Evolutionary conservation across 2,329 filamentous ascomycete genomes (phyloP).

Genomic region (Massarina eburnea): DNA sequence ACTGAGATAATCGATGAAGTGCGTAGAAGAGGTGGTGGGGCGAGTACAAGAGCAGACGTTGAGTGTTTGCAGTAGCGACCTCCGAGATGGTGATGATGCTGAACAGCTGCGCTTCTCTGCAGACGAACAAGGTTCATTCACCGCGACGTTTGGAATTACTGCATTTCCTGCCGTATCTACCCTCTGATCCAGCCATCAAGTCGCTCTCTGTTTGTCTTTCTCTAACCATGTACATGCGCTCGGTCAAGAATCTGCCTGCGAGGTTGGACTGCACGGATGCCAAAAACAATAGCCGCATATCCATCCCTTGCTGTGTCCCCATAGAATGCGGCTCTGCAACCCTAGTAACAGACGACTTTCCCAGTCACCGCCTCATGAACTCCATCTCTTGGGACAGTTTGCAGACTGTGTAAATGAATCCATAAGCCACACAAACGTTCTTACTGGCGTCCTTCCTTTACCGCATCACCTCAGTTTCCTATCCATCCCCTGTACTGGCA

Average conservation of each 20-base stretch:
- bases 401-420: too few species aligned
- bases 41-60: conserved; percentile 10
- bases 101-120: conserved; percentile 9
- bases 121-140: background rate
- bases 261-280: conserved; percentile 11
- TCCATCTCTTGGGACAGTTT: conserved; percentile 1
- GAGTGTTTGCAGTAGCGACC: conserved; percentile 3
- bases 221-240: background rate
- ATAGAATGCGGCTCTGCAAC: conserved; percentile 1
- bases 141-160: background rate
- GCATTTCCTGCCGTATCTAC: background rate
- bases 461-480: background rate
- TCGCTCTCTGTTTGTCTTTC: conserved; percentile 1
- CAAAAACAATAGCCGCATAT: conserved; percentile 8
- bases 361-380: background rate
- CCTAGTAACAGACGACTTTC: background rate
- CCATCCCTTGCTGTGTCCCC: conserved; percentile 15
- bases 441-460: background rate
- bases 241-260: conserved; percentile 3
- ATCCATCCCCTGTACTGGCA: conserved; percentile 4
- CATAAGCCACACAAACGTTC: conserved; percentile 1
- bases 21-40: conserved; percentile 18
- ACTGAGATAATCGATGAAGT: conserved; percentile 33
- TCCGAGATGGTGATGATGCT: conserved; percentile 3
- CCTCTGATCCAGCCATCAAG: background rate